phyloP scores from a whole-genome alignment of 495 filamentous ascomycete genomes.

The Aspergillus coremiiformis region DNA sequence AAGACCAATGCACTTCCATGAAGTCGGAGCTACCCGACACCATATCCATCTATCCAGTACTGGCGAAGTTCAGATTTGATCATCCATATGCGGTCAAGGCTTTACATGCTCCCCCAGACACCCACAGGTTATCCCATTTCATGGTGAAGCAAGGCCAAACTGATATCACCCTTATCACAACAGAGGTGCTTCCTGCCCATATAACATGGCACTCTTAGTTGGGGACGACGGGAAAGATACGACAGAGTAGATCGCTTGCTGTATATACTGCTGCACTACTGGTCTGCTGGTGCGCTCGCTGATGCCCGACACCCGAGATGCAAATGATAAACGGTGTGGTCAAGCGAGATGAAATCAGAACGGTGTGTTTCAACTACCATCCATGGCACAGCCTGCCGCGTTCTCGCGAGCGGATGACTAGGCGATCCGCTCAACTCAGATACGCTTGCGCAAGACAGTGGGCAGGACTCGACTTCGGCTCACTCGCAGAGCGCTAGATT shows the following conservation, averaged over 20 bases:
- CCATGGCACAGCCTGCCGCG: slow-evolving; percentile 33
- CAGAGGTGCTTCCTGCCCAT: slow-evolving; percentile 1
- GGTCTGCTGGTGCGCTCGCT: slow-evolving; percentile 58
- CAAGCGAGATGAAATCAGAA: slow-evolving; percentile 20
- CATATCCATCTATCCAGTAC: neutral
- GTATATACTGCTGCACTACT: slow-evolving; percentile 22
- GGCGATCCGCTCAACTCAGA: slow-evolving; percentile 12
- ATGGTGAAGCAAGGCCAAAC: neutral
- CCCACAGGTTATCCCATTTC: slow-evolving; percentile 2
- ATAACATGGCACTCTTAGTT: neutral
- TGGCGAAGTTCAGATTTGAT: neutral
- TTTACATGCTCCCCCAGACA: slow-evolving; percentile 3
- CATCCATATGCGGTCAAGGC: neutral
- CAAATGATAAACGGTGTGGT: slow-evolving; percentile 9
- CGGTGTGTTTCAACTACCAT: slow-evolving; percentile 23
- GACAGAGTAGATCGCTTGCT: neutral
- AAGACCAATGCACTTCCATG: neutral
- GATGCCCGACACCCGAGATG: slow-evolving; percentile 35
- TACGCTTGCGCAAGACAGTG: slow-evolving; percentile 31
- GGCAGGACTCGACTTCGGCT: slow-evolving; percentile 41
- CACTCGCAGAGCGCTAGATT: slow-evolving; percentile 32
- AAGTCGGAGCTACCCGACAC: neutral
- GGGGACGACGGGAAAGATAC: neutral
- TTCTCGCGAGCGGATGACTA: slow-evolving; percentile 19
- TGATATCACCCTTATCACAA: neutral